These are phyloP conservation scores for Lophium mytilinum DNA, from an alignment of 495 filamentous ascomycete genomes.

Conservation along the genomic window DNA sequence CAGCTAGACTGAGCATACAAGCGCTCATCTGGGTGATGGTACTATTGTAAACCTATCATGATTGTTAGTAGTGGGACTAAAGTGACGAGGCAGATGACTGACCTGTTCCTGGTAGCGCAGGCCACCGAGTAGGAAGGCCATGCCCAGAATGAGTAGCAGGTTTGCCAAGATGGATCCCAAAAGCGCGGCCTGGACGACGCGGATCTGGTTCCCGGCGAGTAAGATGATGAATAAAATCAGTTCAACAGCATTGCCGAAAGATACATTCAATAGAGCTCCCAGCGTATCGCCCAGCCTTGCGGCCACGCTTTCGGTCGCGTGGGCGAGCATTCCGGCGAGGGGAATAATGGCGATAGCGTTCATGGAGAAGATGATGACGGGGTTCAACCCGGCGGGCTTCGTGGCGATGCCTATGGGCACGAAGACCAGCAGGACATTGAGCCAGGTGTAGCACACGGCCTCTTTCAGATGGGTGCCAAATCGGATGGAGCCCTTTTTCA, in stretches of 20 bases:
- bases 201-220: slow-evolving; percentile 57
- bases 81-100: background rate
- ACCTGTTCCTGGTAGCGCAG: slow-evolving; percentile 82
- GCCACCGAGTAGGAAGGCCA: slow-evolving; percentile 82
- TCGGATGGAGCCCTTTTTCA: slow-evolving; percentile 17
- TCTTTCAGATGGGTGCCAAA: slow-evolving; percentile 19
- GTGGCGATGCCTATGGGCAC: slow-evolving; percentile 28
- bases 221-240: slow-evolving; percentile 27
- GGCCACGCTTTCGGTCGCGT: slow-evolving; percentile 28
- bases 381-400: slow-evolving; percentile 8
- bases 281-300: slow-evolving; percentile 21
- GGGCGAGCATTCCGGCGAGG: slow-evolving; percentile 23
- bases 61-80: slow-evolving; percentile 19
- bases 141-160: slow-evolving; percentile 78
- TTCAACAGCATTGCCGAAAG: slow-evolving; percentile 30
- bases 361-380: slow-evolving; percentile 25
- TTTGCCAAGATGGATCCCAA: slow-evolving; percentile 85
- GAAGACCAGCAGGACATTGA: slow-evolving; percentile 28
- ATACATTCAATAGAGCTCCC: slow-evolving; percentile 27
- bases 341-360: slow-evolving; percentile 30
- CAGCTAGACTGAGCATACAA: slow-evolving; percentile 79
- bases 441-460: slow-evolving; percentile 22
- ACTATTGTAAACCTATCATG: slow-evolving; percentile 73
- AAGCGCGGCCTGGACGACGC: slow-evolving; percentile 81
- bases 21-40: slow-evolving; percentile 94